Percentiles rank a stretch among this genome's conserved stretches.
These are phyloP conservation scores for Mentha longifolia DNA, from an alignment of 257 asterid species.

Conservation along the genomic window DNA sequence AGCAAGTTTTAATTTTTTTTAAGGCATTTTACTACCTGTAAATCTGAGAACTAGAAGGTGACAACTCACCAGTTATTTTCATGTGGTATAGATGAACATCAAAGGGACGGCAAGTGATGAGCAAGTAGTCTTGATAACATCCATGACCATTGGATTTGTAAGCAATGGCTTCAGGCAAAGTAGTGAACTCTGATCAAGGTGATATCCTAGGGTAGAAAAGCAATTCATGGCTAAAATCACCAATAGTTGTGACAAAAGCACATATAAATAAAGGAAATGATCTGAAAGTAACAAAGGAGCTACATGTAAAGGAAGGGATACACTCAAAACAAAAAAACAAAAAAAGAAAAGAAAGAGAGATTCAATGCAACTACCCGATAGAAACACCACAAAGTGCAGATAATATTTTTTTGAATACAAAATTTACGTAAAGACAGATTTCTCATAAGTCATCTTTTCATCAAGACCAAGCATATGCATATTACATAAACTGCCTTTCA, in stretches of 20 bases:
- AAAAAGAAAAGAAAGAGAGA: neutral
- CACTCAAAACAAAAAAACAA: neutral
- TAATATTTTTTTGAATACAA: neutral
- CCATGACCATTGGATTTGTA: slow-evolving; percentile 96
- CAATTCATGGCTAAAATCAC: slow-evolving; percentile 84
- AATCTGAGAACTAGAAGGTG: slow-evolving; percentile 81
- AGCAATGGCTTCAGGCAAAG: slow-evolving; percentile 85
- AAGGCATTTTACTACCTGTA: slow-evolving; percentile 71
- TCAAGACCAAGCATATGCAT: slow-evolving; percentile 13
- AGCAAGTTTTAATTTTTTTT: slow-evolving; percentile 30
- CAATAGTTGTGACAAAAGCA: slow-evolving; percentile 30
- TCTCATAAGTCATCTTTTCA: slow-evolving; percentile 2
- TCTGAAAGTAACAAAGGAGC: slow-evolving; percentile 25
- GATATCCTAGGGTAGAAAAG: slow-evolving; percentile 99
- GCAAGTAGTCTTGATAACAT: slow-evolving; percentile 95
- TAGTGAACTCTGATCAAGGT: slow-evolving; percentile 96
- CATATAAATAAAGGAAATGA: slow-evolving; percentile 22
- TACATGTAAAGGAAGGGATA: slow-evolving; percentile 1
- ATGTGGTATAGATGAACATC: slow-evolving; percentile 96
- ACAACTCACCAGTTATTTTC: slow-evolving; percentile 85
- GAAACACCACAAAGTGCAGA: neutral
- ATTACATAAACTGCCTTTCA: slow-evolving; percentile 15
- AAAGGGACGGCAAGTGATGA: slow-evolving; percentile 90
- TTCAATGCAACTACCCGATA: slow-evolving; percentile 14
- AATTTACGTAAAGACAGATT: neutral